phyloP scores from a whole-genome alignment of 192 early-diverging fungal species.

The Coemansia biformis region DNA sequence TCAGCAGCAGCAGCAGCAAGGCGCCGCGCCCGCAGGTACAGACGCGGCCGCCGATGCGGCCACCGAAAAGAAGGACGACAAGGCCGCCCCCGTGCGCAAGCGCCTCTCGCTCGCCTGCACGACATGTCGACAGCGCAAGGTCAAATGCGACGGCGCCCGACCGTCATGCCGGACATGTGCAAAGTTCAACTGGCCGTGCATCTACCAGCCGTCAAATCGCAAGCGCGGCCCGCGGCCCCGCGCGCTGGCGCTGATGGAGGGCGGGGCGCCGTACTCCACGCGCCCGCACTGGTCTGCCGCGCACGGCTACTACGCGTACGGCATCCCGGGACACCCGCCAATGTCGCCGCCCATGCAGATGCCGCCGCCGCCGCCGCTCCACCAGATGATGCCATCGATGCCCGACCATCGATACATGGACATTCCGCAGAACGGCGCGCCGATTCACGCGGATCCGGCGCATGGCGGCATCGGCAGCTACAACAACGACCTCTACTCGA shows the following conservation, averaged over 20 bases:
- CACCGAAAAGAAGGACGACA: constrained; percentile 38
- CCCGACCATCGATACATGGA: constrained; percentile 14
- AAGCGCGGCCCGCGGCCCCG: constrained; percentile 77
- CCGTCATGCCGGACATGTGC: constrained; percentile 77
- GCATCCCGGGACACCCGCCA: constrained; percentile 25
- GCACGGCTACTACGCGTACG: constrained; percentile 36
- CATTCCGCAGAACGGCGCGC: constrained; percentile 17
- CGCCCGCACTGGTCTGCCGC: constrained; percentile 32
- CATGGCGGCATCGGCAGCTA: constrained; percentile 22
- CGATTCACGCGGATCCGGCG: constrained; percentile 19
- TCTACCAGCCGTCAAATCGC: constrained; percentile 79
- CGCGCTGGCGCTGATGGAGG: constrained; percentile 48
- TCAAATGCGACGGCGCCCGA: constrained; percentile 78
- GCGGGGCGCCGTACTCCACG: constrained; percentile 28
- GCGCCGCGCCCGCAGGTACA: no score
- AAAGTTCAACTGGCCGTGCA: constrained; percentile 61
- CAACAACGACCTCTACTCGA: constrained; percentile 41
- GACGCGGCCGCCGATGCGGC: constrained; percentile 4
- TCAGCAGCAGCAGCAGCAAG: not conserved
- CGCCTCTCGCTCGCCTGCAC: constrained; percentile 51
- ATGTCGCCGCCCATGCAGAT: constrained; percentile 29
- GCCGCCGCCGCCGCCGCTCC: constrained; percentile 16
- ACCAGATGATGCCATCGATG: constrained; percentile 16
- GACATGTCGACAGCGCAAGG: constrained; percentile 53
- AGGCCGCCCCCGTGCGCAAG: constrained; percentile 45